Evolutionary conservation across 345 rosid species (phyloP).

Genomic region (Dovyalis caffra): DNA sequence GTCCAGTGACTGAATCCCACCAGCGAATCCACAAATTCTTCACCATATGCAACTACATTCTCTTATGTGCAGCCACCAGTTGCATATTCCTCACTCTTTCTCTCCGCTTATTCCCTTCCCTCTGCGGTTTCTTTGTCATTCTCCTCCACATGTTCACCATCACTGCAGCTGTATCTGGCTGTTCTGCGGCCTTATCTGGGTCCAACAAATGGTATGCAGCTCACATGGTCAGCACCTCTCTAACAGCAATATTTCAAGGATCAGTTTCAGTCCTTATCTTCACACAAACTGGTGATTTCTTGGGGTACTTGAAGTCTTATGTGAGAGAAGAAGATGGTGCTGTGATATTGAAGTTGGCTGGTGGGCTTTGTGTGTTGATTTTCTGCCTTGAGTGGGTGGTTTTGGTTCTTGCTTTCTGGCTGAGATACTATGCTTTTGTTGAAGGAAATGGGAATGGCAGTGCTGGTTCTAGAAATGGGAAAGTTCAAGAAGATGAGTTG

Average conservation of each 20-base stretch:
- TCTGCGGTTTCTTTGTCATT: constrained; percentile 56
- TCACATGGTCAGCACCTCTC: constrained; percentile 80
- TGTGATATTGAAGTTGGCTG: constrained; percentile 71
- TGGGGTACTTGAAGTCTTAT: constrained; percentile 68
- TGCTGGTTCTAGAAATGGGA: neutral
- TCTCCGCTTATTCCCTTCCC: constrained; percentile 57
- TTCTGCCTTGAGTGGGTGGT: constrained; percentile 87
- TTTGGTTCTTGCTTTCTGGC: constrained; percentile 72
- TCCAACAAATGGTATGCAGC: constrained; percentile 70
- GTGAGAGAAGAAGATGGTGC: constrained; percentile 82
- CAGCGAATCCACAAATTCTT: constrained; percentile 22
- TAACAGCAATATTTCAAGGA: constrained; percentile 91
- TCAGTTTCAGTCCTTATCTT: constrained; percentile 78
- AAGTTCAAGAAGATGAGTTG: constrained; percentile 52
- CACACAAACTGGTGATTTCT: constrained; percentile 62
- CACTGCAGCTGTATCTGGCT: constrained; percentile 65
- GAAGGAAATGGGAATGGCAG: constrained; percentile 42
- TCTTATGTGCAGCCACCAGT: constrained; percentile 38
- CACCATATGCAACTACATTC: constrained; percentile 38
- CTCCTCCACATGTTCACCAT: constrained; percentile 63
- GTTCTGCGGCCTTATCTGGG: constrained; percentile 60
- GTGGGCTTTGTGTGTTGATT: constrained; percentile 68
- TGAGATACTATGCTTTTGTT: constrained; percentile 67
- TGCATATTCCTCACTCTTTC: constrained; percentile 46
- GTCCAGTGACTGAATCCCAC: constrained; percentile 23